Base-by-base conservation (phyloP, 257 asterid species). In the Nyctanthes arbortristis region DNA sequence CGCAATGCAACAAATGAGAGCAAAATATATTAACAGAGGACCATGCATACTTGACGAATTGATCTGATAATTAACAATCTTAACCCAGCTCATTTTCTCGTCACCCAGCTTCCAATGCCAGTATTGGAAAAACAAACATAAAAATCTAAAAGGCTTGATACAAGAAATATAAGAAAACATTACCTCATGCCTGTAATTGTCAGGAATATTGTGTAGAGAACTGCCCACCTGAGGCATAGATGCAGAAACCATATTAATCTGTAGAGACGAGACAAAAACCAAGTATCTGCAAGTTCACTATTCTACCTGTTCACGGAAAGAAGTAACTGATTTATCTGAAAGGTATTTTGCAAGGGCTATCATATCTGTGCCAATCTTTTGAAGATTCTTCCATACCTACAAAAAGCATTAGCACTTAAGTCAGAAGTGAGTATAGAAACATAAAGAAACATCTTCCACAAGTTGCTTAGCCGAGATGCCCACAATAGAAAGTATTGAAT, bases 301-400 rank as follows among this genome's bases (percentile, higher is more conserved):
- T 76, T 67, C 47, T 73, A 93, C 98, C 93, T 82, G 95, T 80
- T 82, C 84, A 36, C 8, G 76, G 68, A 88, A 88, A 74, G 85
- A 78, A 68, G 79, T 35, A 39, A 56, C 58, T 18, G 97, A 87
- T 77, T 81, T 82, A 7, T 85, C 91, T 24, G 91, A 84, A 20
- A 91, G 85, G 72, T 81, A 71, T 74, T 81, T 90, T 27, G 96
- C 82, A 72, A 89, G 83, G 70, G 87, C 71, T 75, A 75, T 71
- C 56, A 87, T 80, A 67, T 85, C 90, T 49, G 84, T 45, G 61
- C 96, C 96, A 78, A 85, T 65, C 63, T 77, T 84, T 61, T 85
- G 86, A 72, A 89, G 87, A 72, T 79, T 89, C 68, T 77, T 70
- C 96, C 92, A 89, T 64, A 89, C 60, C 96, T 89, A 76, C 77